Evolutionary conservation across 495 filamentous ascomycete species (phyloP), one percentile per base, ranked within the genome.

Genomic region (Xanthoparmelia taractica): DNA sequence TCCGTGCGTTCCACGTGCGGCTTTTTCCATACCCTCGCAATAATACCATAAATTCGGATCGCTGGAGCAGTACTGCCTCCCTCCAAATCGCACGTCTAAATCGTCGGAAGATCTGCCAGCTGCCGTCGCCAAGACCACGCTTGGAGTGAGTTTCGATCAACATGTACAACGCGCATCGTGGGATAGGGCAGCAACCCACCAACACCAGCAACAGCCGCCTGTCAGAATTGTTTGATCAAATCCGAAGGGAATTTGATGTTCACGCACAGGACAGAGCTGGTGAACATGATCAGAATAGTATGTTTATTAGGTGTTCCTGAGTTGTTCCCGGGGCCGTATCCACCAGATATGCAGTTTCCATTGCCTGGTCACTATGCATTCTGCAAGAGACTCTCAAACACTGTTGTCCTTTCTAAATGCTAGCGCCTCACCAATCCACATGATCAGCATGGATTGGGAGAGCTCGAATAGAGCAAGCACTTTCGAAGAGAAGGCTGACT

Each of bases 111-210:
- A 58, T 20, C 54, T 38, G 12, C 56, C 33, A 57, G 27, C 33
- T 40, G 56, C 56, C 20, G 50, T 54, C 29, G 50, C 50, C 50
- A 58, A 58, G 25, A 25, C 8, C 20, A 58, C 38, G 38, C 56
- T 58, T 40, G 15, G 31, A 33, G 36, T 38, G 40, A 63, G 12
- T 47, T 4, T 27, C 34, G 27, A 36, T 67, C 74, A 75, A 80
- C 63, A 96, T 98, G 92, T 96, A 97, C 73, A 90, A 87, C 77
- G 80, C 87, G 65, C 90, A 92, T 79, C 90, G 91, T 73, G 88
- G 87, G 68, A 85, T 96, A 81, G 87, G 86, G 69, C 85, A 84
- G 67, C 82, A 78, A 66, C 82, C 87, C 68, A 18, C 55, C n/a
- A 48, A 34, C 55, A 58, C 45, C 63, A 54, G 50, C 29, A 87